A percentile compares a stretch with the other conserved stretches of the same genome.
Evolutionary conservation across 83 land plant species (phyloP).

Genomic region (Picea abies): DNA sequence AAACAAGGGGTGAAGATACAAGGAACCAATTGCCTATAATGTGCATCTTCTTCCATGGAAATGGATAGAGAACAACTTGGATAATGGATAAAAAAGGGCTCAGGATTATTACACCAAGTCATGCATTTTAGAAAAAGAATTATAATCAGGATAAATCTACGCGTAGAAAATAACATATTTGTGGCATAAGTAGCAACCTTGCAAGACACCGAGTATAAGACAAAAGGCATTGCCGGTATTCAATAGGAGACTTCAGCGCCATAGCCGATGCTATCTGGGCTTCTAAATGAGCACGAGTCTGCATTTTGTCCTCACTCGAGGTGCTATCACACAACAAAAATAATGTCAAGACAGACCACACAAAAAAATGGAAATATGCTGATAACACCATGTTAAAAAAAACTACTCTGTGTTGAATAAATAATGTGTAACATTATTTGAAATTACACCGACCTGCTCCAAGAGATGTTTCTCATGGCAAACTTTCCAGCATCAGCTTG

Average conservation of each 20-base stretch:
- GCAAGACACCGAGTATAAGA: constrained; percentile 87
- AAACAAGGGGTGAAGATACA: no score
- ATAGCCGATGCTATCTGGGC: constrained; percentile 83
- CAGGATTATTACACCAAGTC: not conserved
- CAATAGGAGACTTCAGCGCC: constrained; percentile 82
- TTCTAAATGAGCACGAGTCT: constrained; percentile 96
- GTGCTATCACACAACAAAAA: constrained; percentile 19
- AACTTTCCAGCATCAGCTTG: constrained; percentile 85
- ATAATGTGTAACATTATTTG: not conserved
- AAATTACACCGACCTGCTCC: constrained; percentile 70
- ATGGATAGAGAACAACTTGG: not conserved
- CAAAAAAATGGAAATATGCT: not conserved
- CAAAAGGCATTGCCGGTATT: constrained; percentile 81
- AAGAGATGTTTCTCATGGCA: constrained; percentile 68
- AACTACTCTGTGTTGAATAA: not conserved
- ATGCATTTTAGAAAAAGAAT: not conserved
- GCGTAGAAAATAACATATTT: not conserved
- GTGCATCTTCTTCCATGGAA: not conserved
- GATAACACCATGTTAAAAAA: not conserved
- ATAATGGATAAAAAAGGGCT: not conserved
- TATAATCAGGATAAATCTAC: not conserved
- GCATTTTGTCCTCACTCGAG: constrained; percentile 69
- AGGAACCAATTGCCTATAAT: not conserved
- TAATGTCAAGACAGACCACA: not conserved
- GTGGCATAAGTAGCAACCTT: constrained; percentile 37